Evolutionary conservation across 331 rosid species (phyloP), one percentile per base, ranked within the genome.

Genomic region (Cucumis variabilis): DNA sequence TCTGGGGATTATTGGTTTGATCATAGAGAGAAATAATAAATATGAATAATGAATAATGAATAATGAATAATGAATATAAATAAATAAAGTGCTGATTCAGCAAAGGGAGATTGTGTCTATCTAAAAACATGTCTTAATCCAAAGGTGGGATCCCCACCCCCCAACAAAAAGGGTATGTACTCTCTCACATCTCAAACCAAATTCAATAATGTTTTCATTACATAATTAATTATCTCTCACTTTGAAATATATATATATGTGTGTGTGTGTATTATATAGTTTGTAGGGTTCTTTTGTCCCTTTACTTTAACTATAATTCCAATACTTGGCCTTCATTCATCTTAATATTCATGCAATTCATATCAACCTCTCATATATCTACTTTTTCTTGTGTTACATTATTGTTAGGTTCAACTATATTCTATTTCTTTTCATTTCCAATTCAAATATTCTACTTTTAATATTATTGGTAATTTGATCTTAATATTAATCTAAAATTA

Each of bases 51-150:
- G 9, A 50, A 10, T 10, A 48, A 51, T 51, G 4, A 51, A 53
- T 53, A 53, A 14, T 53, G 6, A 53, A 13, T 53, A 13, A 53
- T 53, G 2, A 14, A 55, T 55, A 55, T 3, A 15, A 16, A 58
- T 13, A 16, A 16, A 58, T 1, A 58, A 76, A 76, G 62, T 76
- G 82, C 0, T 76, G 82, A 76, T 13, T 76, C 82, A 76, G 82
- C 82, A 76, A 76, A 76, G 60, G 82, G 33, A 46, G 82, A 76
- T 44, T 46, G 82, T 76, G 60, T n/a, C 62, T 46, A 76, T 76
- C 82, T 48, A 76, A 76, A 76, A 76, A 48, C 82, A 77, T 48
- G 83, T 77, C 83, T 37, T 48, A 76, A 76, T 76, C 82, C 20
- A 48, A 70, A 46, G 82, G 62, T 48, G 50, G 50, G 62, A 1